Evolutionary conservation across 1,284 basidiomycete genomes (phyloP), one percentile per base, ranked within the genome.

Genomic region (Microbotryum lychnidis-dioicae): DNA sequence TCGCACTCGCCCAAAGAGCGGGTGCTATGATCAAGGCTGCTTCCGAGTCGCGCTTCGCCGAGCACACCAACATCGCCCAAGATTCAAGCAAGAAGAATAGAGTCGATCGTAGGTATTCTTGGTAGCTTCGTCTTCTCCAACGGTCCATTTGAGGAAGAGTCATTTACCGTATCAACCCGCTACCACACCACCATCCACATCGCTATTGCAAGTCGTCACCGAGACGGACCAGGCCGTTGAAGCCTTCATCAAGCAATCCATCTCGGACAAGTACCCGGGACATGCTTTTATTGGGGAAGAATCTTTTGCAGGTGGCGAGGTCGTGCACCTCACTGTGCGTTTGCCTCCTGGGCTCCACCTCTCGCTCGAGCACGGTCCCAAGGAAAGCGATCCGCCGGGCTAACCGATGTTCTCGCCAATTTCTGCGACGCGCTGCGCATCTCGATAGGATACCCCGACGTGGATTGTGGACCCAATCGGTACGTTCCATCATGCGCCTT

Each of bases 161-260:
- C 16, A 37, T 31, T 4, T 53, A 42, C 25, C 42, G 18, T 29
- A 1, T 25, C 23, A 20, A 21, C 21, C 21, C 42, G 47, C n/a
- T 29, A 31, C 50, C 31, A 37, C 53, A 12, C 9, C 21, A 31
- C 31, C 6, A 18, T 20, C 14, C 49, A 50, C 18, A 2, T 20
- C 20, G 5, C 1, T 1, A 18, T 6, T 2, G n/a, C 10, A 57
- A 68, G 67, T 97, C 46, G 94, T 97, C n/a, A 97, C 94, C 0
- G 89, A 97, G 77, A 96, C 91, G 72, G 93, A 98, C 76, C 88
- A 96, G 64, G 84, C 81, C 46, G 91, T 96, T 16, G 93, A 97
- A 75, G 85, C 88, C 67, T 80, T 93, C 59, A 87, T 97, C 52
- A 84, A 84, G 74, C 73, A 80, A 57, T 82, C 84, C 73, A 84